A percentile compares a stretch with the other conserved stretches of the same genome.
These are phyloP conservation scores for Fusarium sp. DNA, from an alignment of 2,329 filamentous ascomycete species.

Conservation along the genomic window DNA sequence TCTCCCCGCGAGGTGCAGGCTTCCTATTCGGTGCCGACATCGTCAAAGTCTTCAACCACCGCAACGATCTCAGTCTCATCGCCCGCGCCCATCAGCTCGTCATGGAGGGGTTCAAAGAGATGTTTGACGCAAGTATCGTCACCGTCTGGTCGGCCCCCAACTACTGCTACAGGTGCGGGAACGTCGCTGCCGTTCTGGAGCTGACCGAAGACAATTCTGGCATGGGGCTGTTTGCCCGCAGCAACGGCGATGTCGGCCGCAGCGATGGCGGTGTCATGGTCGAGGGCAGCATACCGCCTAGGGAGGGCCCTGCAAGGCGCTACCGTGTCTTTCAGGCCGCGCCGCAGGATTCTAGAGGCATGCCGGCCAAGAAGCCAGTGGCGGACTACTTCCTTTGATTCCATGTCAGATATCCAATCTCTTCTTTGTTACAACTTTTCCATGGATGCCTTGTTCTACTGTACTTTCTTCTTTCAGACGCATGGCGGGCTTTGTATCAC, in stretches of 20 bases:
- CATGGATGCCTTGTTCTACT: neutral
- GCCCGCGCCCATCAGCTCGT: constrained; percentile 96
- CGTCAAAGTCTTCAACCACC: constrained; percentile 94
- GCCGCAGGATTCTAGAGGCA: constrained; percentile 93
- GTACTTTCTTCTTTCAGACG: constrained; percentile 1
- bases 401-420: neutral
- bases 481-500: constrained; percentile 31
- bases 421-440: neutral
- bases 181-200: constrained; percentile 94
- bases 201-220: constrained; percentile 88
- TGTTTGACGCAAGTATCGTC: constrained; percentile 96
- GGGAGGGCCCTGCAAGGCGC: constrained; percentile 81
- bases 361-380: constrained; percentile 98
- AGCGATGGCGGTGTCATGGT: constrained; percentile 64
- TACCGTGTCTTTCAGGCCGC: constrained; percentile 98
- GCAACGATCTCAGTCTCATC: constrained; percentile 91
- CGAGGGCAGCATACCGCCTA: constrained; percentile 56
- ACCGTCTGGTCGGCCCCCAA: constrained; percentile 99
- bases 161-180: constrained; percentile 96
- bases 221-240: constrained; percentile 74
- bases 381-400: constrained; percentile 90
- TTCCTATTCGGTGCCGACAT: constrained; percentile 97
- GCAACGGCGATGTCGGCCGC: constrained; percentile 74
- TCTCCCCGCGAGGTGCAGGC: constrained; percentile 92
- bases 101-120: constrained; percentile 99